Evolutionary conservation across 1,284 basidiomycete genomes (phyloP), one percentile per base, ranked within the genome.

Genomic region (Fomitopsis palustris): DNA sequence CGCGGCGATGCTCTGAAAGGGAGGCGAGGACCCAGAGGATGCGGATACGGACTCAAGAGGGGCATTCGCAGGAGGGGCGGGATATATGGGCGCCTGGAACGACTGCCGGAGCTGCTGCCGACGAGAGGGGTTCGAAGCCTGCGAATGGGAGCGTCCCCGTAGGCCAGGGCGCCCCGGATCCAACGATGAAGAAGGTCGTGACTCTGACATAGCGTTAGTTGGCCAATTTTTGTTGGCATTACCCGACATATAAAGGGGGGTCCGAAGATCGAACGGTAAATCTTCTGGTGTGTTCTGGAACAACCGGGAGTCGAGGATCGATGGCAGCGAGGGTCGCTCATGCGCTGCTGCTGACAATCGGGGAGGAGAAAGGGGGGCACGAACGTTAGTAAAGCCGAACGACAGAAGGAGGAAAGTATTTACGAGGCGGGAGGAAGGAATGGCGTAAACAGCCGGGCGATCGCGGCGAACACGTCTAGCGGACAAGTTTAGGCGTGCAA

Each of bases 201-300:
- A 61, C 27, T 67, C 63, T 45, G 67, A 62, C 70, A 72, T 73
- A 56, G 31, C 33, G 49, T 59, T 71, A 54, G 62, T 58, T 21
- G 53, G 53, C 53, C 53, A 31, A 12, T 61, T 29, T n/a, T 41
- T 53, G 56, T 58, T 56, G 47, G 62, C 66, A 70, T 68, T 45
- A 58, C 62, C 60, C 59, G 63, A 54, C 60, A 61, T 69, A 68
- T 68, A 67, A 52, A 61, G 39, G 55, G 60, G 53, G 51, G 35
- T 33, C 58, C 61, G 53, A 53, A 58, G 64, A 61, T 67, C 64
- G 62, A 62, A 35, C 17, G 49, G 61, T 47, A 64, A 61, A 56
- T 61, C 55, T 64, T 66, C 59, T 62, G 60, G 64, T 61, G 58
- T 54, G 43, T 71, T 71, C 71, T 72, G 69, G 68, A 70, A 71